Evolutionary conservation across 2,329 filamentous ascomycete species (phyloP).

Genomic region (Aspergillus pseudonomiae): DNA sequence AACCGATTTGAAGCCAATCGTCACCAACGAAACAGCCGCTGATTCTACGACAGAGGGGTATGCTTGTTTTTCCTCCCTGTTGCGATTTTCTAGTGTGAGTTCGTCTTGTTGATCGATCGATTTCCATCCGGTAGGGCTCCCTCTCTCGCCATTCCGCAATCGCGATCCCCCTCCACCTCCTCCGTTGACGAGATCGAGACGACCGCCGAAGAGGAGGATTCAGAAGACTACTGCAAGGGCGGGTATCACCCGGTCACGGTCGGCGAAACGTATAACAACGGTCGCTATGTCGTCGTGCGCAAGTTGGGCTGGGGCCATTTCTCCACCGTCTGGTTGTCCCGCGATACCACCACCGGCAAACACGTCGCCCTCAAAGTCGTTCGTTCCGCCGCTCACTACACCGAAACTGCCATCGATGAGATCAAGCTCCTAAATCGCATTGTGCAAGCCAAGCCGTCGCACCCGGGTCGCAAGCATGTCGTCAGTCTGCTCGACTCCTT

Average conservation of each 20-base stretch:
- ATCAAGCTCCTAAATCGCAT: conserved; percentile 98
- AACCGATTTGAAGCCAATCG: conserved; percentile 66
- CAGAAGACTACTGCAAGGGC: conserved; percentile 98
- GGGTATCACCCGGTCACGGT: conserved; percentile 95
- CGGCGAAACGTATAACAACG: conserved; percentile 96
- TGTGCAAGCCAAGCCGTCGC: conserved; percentile 89
- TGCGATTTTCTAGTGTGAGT: conserved; percentile 8
- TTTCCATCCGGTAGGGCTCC: conserved; percentile 21
- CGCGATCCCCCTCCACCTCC: conserved; percentile 74
- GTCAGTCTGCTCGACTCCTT: conserved; percentile 96
- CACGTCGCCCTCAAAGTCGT: conserved; percentile 98
- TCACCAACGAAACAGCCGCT: conserved; percentile 61
- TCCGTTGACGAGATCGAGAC: conserved; percentile 86
- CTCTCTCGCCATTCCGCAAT: conserved; percentile 59
- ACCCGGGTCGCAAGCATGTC: conserved; percentile 91
- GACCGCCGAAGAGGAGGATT: conserved; percentile 97
- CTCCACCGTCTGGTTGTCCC: conserved; percentile 87
- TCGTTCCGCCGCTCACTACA: conserved; percentile 96
- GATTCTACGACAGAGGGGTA: conserved; percentile 48
- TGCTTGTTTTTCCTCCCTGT: conserved; percentile 20
- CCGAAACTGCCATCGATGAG: conserved; percentile 97
- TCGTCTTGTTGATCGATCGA: conserved; percentile 5
- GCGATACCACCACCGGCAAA: conserved; percentile 85
- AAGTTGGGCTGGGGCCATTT: conserved; percentile 99
- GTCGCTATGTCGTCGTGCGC: conserved; percentile 92